Base-by-base conservation (phyloP, 352 stramenopile species). In the Globisporangium cylindrosporum region DNA sequence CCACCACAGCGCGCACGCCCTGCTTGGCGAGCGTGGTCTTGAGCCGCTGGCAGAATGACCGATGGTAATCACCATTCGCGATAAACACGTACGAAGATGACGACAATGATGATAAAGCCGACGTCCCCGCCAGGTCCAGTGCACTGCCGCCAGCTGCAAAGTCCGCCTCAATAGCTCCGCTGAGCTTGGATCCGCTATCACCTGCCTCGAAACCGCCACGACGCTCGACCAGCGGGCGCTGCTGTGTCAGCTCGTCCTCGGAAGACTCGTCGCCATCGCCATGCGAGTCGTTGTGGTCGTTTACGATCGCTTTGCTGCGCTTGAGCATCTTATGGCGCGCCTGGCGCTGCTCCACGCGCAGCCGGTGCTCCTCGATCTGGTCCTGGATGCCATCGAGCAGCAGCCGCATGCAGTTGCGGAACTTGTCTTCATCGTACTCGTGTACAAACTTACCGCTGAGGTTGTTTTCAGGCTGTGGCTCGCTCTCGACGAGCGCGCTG, bases 331-430 rank as follows among this genome's bases (percentile, higher is more conserved):
- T 80, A 53, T 54, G 76, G 46, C 72, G 71, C 24, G 70, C 22
- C 43, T 86, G 72, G 1, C 78, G 82, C 15, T 83, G 70, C 61
- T 73, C 73, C 14, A 84, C 56, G 29, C 77, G 72, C 20, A 89
- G 66, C 22, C 87, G 83, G 34, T 91, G 84, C 68, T 93, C 82
- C 67, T 95, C 85, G 36, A 95, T 92, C 62, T 92, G 84, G 64
- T 93, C 87, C 46, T 91, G 85, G 53, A 95, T 90, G 12, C 87
- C 87, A 54, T 95, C 87, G 12, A 95, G 56, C 34, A 95, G 73
- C 60, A 93, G 72, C 25, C 77, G 79, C 60, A 95, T 75, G 36
- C 78, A 89, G 46, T 88, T 79, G 5, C 69, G 75, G 63, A 92
- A 95, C 22, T 75, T 75, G 5, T 90, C 84, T 12, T 91, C 76